Conservation (phyloP, 2,329 filamentous ascomycete genomes). For the Botrytis galanthina region DNA sequence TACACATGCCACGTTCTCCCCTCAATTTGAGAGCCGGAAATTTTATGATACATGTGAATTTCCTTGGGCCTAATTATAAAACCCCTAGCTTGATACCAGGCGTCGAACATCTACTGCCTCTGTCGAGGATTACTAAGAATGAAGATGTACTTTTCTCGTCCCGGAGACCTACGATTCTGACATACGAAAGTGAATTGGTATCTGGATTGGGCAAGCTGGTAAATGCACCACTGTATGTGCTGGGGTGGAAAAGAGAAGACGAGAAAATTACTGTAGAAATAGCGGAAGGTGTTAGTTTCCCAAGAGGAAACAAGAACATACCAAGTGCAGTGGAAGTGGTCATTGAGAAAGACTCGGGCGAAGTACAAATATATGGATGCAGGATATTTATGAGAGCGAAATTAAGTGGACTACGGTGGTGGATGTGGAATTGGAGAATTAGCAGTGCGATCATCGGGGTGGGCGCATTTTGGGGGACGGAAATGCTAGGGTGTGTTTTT, state of each 20-base stretch:
- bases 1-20: conserved; percentile 75
- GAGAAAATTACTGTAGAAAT: conserved; percentile 65
- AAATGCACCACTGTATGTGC: conserved; percentile 66
- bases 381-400: conserved; percentile 69
- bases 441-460: conserved; percentile 68
- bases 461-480: conserved; percentile 71
- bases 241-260: conserved; percentile 63
- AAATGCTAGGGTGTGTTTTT: conserved; percentile 63
- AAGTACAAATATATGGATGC: conserved; percentile 74
- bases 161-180: conserved; percentile 71
- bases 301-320: conserved; percentile 40
- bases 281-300: conserved; percentile 71
- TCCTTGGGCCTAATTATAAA: conserved; percentile 53
- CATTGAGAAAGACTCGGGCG: conserved; percentile 43
- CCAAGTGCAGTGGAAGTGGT: conserved; percentile 53
- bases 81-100: conserved; percentile 37
- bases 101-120: conserved; percentile 17
- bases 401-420: conserved; percentile 72
- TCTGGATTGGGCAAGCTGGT: conserved; percentile 59
- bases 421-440: conserved; percentile 83
- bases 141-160: conserved; percentile 56
- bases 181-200: conserved; percentile 71
- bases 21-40: conserved; percentile 77
- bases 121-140: conserved; percentile 15
- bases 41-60: conserved; percentile 85